phyloP scores from a whole-genome alignment of 75 land plant species.

The Cunninghamia lanceolata region DNA sequence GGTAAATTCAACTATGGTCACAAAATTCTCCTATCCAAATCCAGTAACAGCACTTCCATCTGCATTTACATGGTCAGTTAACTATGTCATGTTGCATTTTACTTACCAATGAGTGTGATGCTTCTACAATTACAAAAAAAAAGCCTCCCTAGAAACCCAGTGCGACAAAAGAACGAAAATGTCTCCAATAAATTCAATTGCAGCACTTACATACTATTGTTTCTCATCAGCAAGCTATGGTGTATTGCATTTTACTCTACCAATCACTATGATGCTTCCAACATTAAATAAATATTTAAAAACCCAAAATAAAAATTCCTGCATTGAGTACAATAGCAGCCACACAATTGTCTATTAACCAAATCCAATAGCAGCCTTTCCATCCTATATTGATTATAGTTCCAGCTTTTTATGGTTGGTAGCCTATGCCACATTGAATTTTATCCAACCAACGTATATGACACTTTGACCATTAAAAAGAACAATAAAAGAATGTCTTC shows the following conservation, averaged over 20 bases:
- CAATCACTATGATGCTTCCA: background rate
- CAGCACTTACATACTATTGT: background rate
- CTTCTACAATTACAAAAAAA: too few relatives aligned
- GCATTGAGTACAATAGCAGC: background rate
- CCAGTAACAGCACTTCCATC: too few relatives aligned
- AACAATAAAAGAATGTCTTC: background rate
- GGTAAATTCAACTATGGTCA: too few relatives aligned
- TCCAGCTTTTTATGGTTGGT: background rate
- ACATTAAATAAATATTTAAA: background rate
- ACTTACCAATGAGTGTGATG: too few relatives aligned
- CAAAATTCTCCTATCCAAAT: too few relatives aligned
- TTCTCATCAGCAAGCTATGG: too few relatives aligned
- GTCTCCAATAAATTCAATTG: background rate
- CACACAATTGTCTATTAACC: background rate
- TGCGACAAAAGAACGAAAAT: background rate
- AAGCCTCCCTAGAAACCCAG: background rate
- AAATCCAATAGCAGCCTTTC: background rate
- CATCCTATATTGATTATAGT: background rate
- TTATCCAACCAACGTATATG: background rate
- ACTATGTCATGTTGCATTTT: too few relatives aligned
- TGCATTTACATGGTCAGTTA: too few relatives aligned
- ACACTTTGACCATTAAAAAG: background rate
- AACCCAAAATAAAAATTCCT: background rate
- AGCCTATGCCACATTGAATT: background rate
- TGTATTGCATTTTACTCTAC: background rate